Evolutionary conservation across 2,329 filamentous ascomycete species (phyloP).

Genomic region (Ambrosiella beaveri): DNA sequence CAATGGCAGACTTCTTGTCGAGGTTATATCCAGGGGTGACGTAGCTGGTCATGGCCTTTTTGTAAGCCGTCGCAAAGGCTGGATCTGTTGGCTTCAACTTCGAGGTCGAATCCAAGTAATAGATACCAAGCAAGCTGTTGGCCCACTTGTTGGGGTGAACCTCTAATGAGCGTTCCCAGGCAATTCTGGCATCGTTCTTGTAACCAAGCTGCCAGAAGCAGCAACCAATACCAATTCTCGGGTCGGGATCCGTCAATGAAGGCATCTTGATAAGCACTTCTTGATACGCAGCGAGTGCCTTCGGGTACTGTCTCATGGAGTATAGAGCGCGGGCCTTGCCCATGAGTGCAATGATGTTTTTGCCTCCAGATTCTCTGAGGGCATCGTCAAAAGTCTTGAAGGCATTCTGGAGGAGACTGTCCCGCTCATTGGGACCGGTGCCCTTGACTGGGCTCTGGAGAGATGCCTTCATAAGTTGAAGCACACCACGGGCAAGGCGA

Average conservation of each 20-base stretch:
- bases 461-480: conserved; percentile 76
- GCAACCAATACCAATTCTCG: conserved; percentile 86
- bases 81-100: conserved; percentile 69
- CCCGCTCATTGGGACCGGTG: conserved; percentile 35
- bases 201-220: conserved; percentile 95
- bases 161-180: conserved; percentile 78
- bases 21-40: conserved; percentile 87
- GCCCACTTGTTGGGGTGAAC: conserved; percentile 70
- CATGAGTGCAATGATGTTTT: conserved; percentile 82
- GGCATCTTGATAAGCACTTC: conserved; percentile 74
- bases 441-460: conserved; percentile 48
- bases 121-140: conserved; percentile 76
- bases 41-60: conserved; percentile 85
- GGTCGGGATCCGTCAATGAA: conserved; percentile 78
- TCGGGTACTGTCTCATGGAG: conserved; percentile 69
- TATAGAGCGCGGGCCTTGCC: conserved; percentile 78
- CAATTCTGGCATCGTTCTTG: conserved; percentile 77
- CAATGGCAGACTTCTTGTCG: conserved; percentile 78
- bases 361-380: conserved; percentile 62
- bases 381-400: conserved; percentile 92
- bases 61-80: conserved; percentile 71
- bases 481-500: conserved; percentile 76
- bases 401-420: conserved; percentile 67
- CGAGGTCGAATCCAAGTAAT: conserved; percentile 74
- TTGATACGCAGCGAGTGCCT: conserved; percentile 74